Evolutionary conservation across 192 early-diverging fungal genomes (phyloP).

Genomic region (Geosiphon pyriformis): DNA sequence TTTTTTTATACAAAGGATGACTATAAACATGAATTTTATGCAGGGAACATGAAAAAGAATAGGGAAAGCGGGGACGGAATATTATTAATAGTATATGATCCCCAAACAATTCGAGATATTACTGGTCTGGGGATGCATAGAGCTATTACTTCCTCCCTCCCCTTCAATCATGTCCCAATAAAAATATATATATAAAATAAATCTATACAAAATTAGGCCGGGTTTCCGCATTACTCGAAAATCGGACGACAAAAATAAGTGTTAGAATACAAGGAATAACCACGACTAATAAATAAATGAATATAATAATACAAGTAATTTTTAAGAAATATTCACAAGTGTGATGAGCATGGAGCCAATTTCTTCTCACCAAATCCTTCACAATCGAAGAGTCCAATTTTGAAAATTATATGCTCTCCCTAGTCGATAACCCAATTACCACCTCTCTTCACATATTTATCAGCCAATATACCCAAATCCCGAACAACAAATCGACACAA

Average conservation of each 20-base stretch:
- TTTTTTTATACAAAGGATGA: too few relatives aligned
- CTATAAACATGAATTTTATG: too few relatives aligned
- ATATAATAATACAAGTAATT: background rate
- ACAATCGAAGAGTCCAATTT: background rate
- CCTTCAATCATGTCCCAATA: too few relatives aligned
- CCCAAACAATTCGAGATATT: too few relatives aligned
- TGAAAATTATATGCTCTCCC: background rate
- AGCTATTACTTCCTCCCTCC: too few relatives aligned
- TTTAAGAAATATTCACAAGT: background rate
- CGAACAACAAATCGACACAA: slow-evolving; percentile 41
- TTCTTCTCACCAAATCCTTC: background rate
- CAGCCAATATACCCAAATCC: slow-evolving; percentile 39
- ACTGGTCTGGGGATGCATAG: too few relatives aligned
- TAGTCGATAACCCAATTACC: slow-evolving; percentile 39
- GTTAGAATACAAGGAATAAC: background rate
- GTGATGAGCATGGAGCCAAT: background rate
- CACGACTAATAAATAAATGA: background rate
- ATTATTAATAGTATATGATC: too few relatives aligned
- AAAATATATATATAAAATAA: background rate
- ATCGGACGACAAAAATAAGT: background rate
- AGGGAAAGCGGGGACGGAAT: too few relatives aligned
- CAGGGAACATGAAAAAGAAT: too few relatives aligned
- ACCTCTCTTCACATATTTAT: slow-evolving; percentile 40
- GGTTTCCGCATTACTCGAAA: background rate
- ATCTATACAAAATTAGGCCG: background rate